A percentile compares a stretch with the other conserved stretches of the same genome.
Conservation (phyloP, 331 rosid genomes). For the Malus hybrid region DNA sequence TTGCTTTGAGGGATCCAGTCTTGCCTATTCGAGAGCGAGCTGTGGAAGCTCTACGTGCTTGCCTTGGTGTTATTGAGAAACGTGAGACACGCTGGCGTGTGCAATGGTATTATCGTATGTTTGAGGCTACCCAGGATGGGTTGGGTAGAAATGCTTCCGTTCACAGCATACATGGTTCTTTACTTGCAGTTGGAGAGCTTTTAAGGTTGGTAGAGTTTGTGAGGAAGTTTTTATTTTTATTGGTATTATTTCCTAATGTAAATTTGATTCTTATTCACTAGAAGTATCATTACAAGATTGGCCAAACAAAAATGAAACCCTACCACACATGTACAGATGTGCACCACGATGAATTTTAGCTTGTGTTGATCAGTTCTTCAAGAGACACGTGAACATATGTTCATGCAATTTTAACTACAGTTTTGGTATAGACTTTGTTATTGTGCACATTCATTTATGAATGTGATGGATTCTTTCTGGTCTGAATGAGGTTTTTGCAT, state of each 20-base stretch:
- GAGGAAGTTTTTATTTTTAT: background rate
- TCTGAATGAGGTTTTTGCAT: background rate
- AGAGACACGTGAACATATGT: background rate
- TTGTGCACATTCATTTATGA: background rate
- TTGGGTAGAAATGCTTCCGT: slow-evolving; percentile 94
- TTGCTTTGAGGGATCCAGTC: slow-evolving; percentile 90
- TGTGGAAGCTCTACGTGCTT: slow-evolving; percentile 96
- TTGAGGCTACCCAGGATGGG: slow-evolving; percentile 99
- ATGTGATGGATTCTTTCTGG: background rate
- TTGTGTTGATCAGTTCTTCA: background rate
- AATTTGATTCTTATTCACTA: background rate
- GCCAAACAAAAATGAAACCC: no score
- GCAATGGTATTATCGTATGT: slow-evolving; percentile 97
- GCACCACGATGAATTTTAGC: background rate
- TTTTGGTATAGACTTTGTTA: background rate
- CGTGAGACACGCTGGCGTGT: slow-evolving; percentile 99
- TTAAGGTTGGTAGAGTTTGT: slow-evolving; percentile 54
- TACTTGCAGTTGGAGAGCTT: slow-evolving; percentile 99
- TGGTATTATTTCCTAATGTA: background rate
- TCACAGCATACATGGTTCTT: slow-evolving; percentile 94
- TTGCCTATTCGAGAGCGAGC: slow-evolving; percentile 92
- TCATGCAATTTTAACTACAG: background rate
- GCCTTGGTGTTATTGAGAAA: slow-evolving; percentile 87
- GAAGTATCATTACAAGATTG: background rate
- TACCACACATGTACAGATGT: background rate